Evolutionary conservation across 2,329 filamentous ascomycete genomes (phyloP).

Genomic region (Diaporthe citri): DNA sequence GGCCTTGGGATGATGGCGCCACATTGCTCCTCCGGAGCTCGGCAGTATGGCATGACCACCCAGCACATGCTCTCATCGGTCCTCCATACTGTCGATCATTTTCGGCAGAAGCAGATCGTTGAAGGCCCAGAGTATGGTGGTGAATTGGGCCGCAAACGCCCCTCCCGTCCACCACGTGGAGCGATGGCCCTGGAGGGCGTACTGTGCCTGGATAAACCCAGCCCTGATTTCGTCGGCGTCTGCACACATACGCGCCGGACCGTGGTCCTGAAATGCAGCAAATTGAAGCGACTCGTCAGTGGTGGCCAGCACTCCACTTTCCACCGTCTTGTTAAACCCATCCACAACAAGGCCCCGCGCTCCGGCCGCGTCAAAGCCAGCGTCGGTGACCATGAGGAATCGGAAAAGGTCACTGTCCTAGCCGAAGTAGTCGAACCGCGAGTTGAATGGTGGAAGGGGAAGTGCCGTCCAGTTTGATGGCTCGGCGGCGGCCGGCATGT

Average conservation of each 20-base stretch:
- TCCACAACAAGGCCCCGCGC: background rate
- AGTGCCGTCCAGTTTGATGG: conserved; percentile 2
- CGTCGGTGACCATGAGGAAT: background rate
- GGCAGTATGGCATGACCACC: background rate
- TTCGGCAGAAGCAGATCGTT: conserved; percentile 46
- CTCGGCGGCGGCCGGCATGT: background rate
- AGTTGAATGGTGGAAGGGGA: background rate
- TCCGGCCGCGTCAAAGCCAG: background rate
- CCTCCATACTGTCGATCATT: conserved; percentile 38
- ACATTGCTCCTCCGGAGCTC: background rate
- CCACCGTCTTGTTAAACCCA: background rate
- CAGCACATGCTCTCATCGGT: background rate
- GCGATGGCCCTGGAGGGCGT: conserved; percentile 56
- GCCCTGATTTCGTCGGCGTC: background rate
- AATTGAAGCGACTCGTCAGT: background rate
- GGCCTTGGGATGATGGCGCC: background rate
- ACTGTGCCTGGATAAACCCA: conserved; percentile 57
- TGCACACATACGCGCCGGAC: background rate
- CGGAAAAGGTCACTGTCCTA: conserved; percentile 10
- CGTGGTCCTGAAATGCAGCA: conserved; percentile 1
- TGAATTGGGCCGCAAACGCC: conserved; percentile 51
- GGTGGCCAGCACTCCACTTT: conserved; percentile 6
- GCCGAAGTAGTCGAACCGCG: conserved; percentile 2
- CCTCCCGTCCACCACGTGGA: conserved; percentile 61
- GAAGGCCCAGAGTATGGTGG: conserved; percentile 51